These are phyloP conservation scores for Candida yuanshanica DNA, from an alignment of 805 yeast genomes.

Conservation along the genomic window DNA sequence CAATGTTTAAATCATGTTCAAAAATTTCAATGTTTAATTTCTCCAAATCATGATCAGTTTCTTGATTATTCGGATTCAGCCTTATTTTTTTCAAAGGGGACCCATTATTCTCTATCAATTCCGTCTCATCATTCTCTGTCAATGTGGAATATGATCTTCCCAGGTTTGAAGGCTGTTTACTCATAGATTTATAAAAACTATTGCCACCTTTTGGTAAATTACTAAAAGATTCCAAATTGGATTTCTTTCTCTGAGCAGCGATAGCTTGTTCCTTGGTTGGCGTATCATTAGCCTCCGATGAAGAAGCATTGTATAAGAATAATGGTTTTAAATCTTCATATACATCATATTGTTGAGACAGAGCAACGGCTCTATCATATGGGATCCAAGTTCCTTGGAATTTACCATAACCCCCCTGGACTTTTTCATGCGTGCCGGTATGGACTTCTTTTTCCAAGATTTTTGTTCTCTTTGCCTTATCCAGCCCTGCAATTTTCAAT, in stretches of 20 bases:
- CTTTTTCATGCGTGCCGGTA: constrained; percentile 62
- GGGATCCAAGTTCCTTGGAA: constrained; percentile 90
- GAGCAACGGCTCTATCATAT: constrained; percentile 53
- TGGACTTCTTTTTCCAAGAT: constrained; percentile 71
- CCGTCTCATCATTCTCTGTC: constrained; percentile 28
- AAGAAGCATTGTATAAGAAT: constrained; percentile 41
- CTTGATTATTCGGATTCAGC: constrained; percentile 1
- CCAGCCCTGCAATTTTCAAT: constrained; percentile 68
- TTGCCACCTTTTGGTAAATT: constrained; percentile 6
- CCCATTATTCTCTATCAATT: constrained; percentile 13
- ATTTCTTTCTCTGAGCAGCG: constrained; percentile 30
- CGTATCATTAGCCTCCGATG: constrained; percentile 30
- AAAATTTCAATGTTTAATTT: constrained; percentile 20
- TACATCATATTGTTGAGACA: constrained; percentile 54
- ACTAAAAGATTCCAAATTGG: constrained; percentile 8
- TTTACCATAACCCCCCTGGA: constrained; percentile 81
- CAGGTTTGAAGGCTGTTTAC: constrained; percentile 20
- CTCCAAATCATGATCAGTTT: not conserved
- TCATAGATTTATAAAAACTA: constrained; percentile 13
- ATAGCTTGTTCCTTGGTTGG: constrained; percentile 46
- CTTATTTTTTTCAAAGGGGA: constrained; percentile 36
- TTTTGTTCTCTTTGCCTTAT: constrained; percentile 72
- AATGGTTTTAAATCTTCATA: constrained; percentile 59
- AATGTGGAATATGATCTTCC: constrained; percentile 25
- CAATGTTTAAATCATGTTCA: constrained; percentile 31